Base-by-base conservation (phyloP, 371 early-diverging fungal genomes). In the Apophysomyces variabilis region DNA sequence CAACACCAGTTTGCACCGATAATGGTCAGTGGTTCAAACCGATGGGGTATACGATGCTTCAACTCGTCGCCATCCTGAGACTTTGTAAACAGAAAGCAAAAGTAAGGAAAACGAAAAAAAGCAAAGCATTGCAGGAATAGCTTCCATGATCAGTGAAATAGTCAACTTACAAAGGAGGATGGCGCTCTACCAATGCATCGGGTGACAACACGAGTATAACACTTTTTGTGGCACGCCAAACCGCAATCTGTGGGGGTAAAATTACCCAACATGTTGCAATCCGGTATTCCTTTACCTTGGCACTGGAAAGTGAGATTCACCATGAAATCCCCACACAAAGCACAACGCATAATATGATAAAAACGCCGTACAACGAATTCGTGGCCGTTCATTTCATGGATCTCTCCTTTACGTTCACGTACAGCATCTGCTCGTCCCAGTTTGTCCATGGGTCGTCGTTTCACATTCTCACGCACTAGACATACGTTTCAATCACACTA, bases 331-430 rank as follows among this genome's bases (percentile, higher is more conserved):
- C 86, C 83, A 77, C 99, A 99, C 3, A 95, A 78, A 8, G 98
- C 95, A 78, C 99, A 99, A 67, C 92, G 93, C 93, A 97, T 92
- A 70, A 96, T 92, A 64, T 93, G 92, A 75, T 96, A 97, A 65
- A 93, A 95, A 61, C 90, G 92, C 68, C 89, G 84, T 46, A 90
- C 85, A 58, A 88, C 89, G 77, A 98, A 96, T 71, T 93, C 90
- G 77, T 99, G 98, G 16, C 97, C 97, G 61, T 91, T 90, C 81
- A 92, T 92, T 58, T 90, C 92, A 44, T 87, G 88, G 16, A 94
- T 85, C 56, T 89, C 90, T 56, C 90, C 91, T 54, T 85, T 83
- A 64, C 89, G 80, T 80, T 96, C 95, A 66, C 96, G 92, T 12
- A 97, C 94, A 14, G 96, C 96, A 56, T 90, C 92, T 46, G 90